phyloP scores from a whole-genome alignment of 208 protist genomes.

The Leishmania major region DNA sequence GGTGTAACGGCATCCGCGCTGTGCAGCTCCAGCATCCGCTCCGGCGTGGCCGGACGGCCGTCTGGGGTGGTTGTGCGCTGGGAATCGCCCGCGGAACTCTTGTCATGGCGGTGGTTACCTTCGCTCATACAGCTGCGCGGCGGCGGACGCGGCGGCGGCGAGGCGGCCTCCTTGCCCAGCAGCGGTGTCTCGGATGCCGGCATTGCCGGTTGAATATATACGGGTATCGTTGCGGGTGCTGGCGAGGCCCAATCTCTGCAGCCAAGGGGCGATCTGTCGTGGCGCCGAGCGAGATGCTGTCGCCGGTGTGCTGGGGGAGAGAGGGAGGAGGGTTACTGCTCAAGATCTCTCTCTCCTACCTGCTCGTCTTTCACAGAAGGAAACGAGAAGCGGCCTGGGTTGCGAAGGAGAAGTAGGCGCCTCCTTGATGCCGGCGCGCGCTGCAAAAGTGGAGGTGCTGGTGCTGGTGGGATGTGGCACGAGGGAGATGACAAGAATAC shows the following conservation, averaged over 20 bases:
- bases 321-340: background rate
- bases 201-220: background rate
- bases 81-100: background rate
- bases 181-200: background rate
- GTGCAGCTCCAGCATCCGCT: background rate
- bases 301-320: background rate
- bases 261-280: background rate
- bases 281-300: background rate
- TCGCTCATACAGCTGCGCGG: background rate
- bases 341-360: background rate
- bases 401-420: background rate
- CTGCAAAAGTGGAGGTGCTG: background rate
- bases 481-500: background rate
- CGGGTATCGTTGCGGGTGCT: background rate
- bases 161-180: conserved; percentile 7
- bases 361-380: background rate
- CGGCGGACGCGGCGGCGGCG: conserved; percentile 29
- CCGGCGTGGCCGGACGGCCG: background rate
- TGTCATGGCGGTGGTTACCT: background rate
- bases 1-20: background rate
- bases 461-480: background rate
- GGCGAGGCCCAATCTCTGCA: background rate
- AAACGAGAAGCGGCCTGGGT: background rate
- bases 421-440: background rate
- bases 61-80: background rate